phyloP scores from a whole-genome alignment of 345 rosid genomes.

The Microcos paniculata region DNA sequence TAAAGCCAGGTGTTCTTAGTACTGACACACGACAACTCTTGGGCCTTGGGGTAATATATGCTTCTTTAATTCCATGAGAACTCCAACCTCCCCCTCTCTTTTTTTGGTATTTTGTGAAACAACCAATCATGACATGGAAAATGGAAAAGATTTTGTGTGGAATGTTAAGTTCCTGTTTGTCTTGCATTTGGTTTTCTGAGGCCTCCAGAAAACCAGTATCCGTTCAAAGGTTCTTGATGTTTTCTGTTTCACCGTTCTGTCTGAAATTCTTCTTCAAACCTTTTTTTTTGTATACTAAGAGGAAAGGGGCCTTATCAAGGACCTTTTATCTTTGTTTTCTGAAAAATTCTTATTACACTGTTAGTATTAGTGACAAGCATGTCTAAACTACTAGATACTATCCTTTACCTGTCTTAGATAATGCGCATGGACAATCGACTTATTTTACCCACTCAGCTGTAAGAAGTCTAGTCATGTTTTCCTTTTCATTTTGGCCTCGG shows the following conservation, averaged over 20 bases:
- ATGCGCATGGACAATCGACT: not conserved
- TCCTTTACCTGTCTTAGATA: not conserved
- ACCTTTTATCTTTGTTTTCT: not conserved
- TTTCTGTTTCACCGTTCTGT: not conserved
- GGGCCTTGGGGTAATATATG: constrained; percentile 71
- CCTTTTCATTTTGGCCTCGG: too few species aligned
- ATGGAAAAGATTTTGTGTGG: not conserved
- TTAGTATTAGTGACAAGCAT: not conserved
- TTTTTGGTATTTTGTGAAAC: not conserved
- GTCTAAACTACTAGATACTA: not conserved
- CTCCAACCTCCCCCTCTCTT: not conserved
- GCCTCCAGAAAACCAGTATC: not conserved
- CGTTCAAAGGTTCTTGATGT: not conserved
- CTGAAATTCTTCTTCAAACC: not conserved
- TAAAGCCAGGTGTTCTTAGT: constrained; percentile 84
- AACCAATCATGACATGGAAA: not conserved
- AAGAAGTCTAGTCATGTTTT: not conserved
- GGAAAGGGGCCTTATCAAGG: not conserved
- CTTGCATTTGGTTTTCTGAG: not conserved
- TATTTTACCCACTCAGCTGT: not conserved
- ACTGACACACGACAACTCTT: constrained; percentile 76
- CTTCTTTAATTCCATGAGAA: not conserved
- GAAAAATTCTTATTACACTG: not conserved
- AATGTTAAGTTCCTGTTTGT: not conserved
- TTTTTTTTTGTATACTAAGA: not conserved